Base-by-base conservation (phyloP, 257 asterid species). In the Solanum chaucha region DNA sequence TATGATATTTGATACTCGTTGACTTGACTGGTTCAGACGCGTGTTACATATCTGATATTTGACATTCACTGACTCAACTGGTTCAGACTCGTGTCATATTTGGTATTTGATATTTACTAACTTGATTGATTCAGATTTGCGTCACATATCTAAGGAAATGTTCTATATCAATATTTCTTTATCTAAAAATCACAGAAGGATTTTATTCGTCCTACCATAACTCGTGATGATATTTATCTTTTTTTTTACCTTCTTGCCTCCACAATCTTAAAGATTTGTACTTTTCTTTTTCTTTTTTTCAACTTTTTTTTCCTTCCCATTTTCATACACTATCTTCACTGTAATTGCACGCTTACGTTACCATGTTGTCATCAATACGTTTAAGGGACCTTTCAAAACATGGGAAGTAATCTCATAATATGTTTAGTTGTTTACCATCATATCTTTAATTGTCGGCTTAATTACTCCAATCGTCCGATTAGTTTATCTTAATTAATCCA, bases 311-410 rank as follows among this genome's bases (percentile, higher is more conserved):
- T 80, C 26, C 74, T 83, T 89, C 67, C 73, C 87, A 87, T 89
- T 85, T 91, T 89, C 87, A 86, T 58, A 87, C 88, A 90, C 87
- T 85, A 83, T 67, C 85, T 78, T 41, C 87, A 73, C 93, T 88
- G 94, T 90, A 88, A 92, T 91, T 93, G 95, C 92, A 92, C 92
- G 90, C 95, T 94, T 92, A 95, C 97, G 90, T 94, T 87, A 95
- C 70, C n/a, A 88, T 91, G 90, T 88, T 98, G 97, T 95, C 98
- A 95, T 88, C 91, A 19, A 90, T 85, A 93, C 90, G 94, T 91
- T 88, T 89, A 89, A 88, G 89, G 86, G 90, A 88, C 85, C 77
- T 55, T 72, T 41, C 68, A 70, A 75, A 30, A 82, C 14, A 73
- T 86, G 78, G 87, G 70, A 71, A 26, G n/a, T 8, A 82, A 86